Evolutionary conservation across 768 basidiomycete genomes (phyloP).

Genomic region (Hortiboletus campestris): DNA sequence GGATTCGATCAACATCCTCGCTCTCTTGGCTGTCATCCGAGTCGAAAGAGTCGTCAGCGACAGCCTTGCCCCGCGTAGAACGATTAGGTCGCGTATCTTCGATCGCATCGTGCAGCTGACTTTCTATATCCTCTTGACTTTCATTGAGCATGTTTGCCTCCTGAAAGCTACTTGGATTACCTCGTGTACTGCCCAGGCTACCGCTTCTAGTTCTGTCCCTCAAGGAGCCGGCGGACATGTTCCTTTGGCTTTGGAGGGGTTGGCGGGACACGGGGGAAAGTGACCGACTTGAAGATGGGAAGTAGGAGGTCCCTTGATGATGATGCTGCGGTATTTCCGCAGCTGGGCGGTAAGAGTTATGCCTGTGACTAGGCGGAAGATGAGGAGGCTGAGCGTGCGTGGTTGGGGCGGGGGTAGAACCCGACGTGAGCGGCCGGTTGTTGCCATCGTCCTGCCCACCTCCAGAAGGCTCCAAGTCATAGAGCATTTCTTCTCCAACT

Average conservation of each 20-base stretch:
- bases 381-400: slow-evolving; percentile 28
- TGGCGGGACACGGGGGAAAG: slow-evolving; percentile 48
- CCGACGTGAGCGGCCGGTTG: slow-evolving; percentile 32
- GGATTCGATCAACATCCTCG: slow-evolving; percentile 21
- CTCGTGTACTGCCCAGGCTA: slow-evolving; percentile 59
- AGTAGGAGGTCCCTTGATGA: slow-evolving; percentile 69
- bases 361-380: slow-evolving; percentile 45
- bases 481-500: slow-evolving; percentile 9
- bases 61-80: slow-evolving; percentile 40
- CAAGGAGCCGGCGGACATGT: slow-evolving; percentile 51
- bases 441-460: slow-evolving; percentile 32
- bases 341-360: slow-evolving; percentile 58
- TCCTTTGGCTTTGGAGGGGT: slow-evolving; percentile 45
- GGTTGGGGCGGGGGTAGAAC: slow-evolving; percentile 43
- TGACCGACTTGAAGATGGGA: slow-evolving; percentile 39
- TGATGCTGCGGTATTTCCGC: slow-evolving; percentile 59
- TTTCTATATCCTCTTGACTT: slow-evolving; percentile 48
- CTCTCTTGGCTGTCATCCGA: slow-evolving; percentile 41
- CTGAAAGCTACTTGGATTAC: slow-evolving; percentile 42
- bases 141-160: slow-evolving; percentile 49
- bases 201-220: slow-evolving; percentile 54
- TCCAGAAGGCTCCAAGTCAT: slow-evolving; percentile 15
- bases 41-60: slow-evolving; percentile 40
- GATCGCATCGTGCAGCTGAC: slow-evolving; percentile 35
- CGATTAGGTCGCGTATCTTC: slow-evolving; percentile 25